Conservation (phyloP, 257 asterid species). For the Scutellaria galericulata region DNA sequence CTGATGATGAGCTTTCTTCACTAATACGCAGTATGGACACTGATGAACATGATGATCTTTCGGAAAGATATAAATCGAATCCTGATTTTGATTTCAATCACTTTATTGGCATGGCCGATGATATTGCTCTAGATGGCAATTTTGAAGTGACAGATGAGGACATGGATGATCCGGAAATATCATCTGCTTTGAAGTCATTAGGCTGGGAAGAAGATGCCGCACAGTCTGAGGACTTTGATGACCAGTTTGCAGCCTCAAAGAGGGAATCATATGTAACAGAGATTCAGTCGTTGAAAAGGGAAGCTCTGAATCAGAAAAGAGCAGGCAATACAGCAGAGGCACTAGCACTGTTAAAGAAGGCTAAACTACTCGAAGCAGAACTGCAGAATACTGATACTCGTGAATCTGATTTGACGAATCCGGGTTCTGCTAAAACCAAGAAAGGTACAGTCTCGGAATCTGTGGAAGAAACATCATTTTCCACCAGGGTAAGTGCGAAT, state of each 20-base stretch:
- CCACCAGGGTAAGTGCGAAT: slow-evolving; percentile 30
- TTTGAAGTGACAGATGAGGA: slow-evolving; percentile 79
- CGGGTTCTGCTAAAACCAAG: slow-evolving; percentile 28
- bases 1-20: slow-evolving; percentile 85
- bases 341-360: slow-evolving; percentile 67
- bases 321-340: slow-evolving; percentile 79
- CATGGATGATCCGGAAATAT: slow-evolving; percentile 89
- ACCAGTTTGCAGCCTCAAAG: slow-evolving; percentile 34
- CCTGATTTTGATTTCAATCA: slow-evolving; percentile 55
- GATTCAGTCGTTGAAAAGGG: slow-evolving; percentile 70
- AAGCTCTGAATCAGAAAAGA: slow-evolving; percentile 71
- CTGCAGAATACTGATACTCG: slow-evolving; percentile 47
- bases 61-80: slow-evolving; percentile 43
- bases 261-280: slow-evolving; percentile 52
- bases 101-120: slow-evolving; percentile 53
- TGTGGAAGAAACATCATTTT: slow-evolving; percentile 33
- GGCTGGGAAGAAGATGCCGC: slow-evolving; percentile 82
- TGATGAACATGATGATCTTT: slow-evolving; percentile 56
- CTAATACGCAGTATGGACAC: slow-evolving; percentile 63
- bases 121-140: slow-evolving; percentile 58
- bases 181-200: slow-evolving; percentile 71
- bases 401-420: slow-evolving; percentile 32
- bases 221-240: slow-evolving; percentile 41
- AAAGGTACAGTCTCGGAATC: slow-evolving; percentile 34
- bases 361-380: slow-evolving; percentile 68